These are phyloP conservation scores for Daldinia vernicosa DNA, from an alignment of 495 filamentous ascomycete species.

Conservation along the genomic window DNA sequence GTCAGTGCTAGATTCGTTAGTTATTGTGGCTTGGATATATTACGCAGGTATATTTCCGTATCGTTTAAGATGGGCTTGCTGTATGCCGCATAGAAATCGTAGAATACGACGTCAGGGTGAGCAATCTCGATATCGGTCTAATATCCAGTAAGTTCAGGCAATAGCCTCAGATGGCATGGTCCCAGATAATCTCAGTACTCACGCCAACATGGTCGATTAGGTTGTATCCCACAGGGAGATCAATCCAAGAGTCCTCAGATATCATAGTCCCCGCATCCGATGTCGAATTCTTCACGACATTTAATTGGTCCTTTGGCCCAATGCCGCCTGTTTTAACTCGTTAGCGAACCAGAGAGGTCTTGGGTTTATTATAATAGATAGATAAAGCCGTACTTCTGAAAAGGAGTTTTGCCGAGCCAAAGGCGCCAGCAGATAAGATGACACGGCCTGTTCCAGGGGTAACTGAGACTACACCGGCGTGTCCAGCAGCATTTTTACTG, in stretches of 20 bases:
- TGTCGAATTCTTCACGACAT: constrained; percentile 56
- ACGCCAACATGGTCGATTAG: constrained; percentile 68
- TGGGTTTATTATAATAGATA: neutral
- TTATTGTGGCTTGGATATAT: neutral
- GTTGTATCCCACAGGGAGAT: constrained; percentile 71
- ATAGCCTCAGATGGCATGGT: neutral
- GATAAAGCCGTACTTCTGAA: constrained; percentile 32
- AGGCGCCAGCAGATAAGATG: constrained; percentile 67
- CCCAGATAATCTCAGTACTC: constrained; percentile 5
- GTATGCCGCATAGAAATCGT: constrained; percentile 65
- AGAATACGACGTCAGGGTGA: constrained; percentile 61
- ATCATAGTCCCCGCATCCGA: constrained; percentile 56
- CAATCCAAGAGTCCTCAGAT: constrained; percentile 62
- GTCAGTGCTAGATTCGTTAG: constrained; percentile 30
- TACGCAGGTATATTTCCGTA: constrained; percentile 41
- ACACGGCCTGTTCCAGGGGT: constrained; percentile 65
- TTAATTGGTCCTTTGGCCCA: constrained; percentile 60
- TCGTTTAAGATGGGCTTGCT: constrained; percentile 43
- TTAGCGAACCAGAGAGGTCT: neutral
- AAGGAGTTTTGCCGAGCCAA: constrained; percentile 70
- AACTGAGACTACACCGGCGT: constrained; percentile 62
- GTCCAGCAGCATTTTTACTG: constrained; percentile 53
- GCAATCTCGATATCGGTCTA: constrained; percentile 64
- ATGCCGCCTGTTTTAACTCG: constrained; percentile 56
- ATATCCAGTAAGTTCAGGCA: neutral